A percentile compares a stretch with the other conserved stretches of the same genome.
Conservation (phyloP, 176 grass and related monocot genomes). For the Cocos nucifera region DNA sequence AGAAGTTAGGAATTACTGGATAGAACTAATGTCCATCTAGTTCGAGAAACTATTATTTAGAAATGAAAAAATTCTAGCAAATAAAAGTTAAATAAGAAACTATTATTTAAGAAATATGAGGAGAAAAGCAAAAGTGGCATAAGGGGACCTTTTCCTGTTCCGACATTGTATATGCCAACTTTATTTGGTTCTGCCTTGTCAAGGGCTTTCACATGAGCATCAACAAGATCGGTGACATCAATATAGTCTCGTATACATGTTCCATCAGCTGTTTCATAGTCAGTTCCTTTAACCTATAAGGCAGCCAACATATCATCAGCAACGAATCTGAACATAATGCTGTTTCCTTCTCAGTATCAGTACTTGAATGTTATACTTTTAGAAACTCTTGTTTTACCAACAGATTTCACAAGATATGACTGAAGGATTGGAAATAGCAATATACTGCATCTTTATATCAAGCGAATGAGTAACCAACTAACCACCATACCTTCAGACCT, state of each 20-base stretch:
- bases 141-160: constrained; percentile 72
- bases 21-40: no score
- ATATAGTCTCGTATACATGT: constrained; percentile 91
- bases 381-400: no score
- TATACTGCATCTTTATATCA: no score
- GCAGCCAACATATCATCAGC: not conserved
- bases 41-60: not conserved
- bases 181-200: constrained; percentile 59
- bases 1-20: not conserved
- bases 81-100: no score
- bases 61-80: no score
- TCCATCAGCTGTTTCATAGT: constrained; percentile 75
- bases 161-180: constrained; percentile 94
- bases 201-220: constrained; percentile 89
- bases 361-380: no score
- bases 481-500: constrained; percentile 53
- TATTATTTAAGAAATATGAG: not conserved
- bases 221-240: constrained; percentile 85
- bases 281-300: constrained; percentile 73
- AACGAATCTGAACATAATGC: no score
- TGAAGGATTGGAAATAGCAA: no score
- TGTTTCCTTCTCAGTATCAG: no score
- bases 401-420: no score
- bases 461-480: not conserved
- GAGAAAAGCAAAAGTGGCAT: no score